These are phyloP conservation scores for Xylaria digitata DNA, from an alignment of 2,329 filamentous ascomycete genomes.

Conservation along the genomic window DNA sequence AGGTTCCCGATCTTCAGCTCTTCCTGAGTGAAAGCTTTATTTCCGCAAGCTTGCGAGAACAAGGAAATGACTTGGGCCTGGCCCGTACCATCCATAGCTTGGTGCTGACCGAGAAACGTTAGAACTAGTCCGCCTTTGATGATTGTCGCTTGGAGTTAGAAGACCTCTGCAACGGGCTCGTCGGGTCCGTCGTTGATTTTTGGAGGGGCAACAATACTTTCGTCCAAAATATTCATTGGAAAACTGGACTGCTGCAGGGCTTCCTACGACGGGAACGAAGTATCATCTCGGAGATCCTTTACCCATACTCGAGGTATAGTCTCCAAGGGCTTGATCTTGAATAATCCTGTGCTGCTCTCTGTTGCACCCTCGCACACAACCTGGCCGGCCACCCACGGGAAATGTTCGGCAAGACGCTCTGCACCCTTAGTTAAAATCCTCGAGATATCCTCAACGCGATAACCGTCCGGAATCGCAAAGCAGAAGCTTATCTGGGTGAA, in stretches of 20 bases:
- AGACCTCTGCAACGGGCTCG: constrained; percentile 44
- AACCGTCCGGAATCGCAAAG: constrained; percentile 46
- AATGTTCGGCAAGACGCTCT: constrained; percentile 8
- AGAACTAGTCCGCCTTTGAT: constrained; percentile 58
- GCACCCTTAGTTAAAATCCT: constrained; percentile 51
- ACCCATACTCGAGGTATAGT: constrained; percentile 19
- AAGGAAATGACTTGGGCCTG: constrained; percentile 56
- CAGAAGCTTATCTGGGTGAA: constrained; percentile 55
- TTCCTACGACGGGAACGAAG: constrained; percentile 10
- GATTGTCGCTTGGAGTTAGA: constrained; percentile 58
- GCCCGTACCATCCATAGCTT: constrained; percentile 58
- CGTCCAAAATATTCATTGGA: constrained; percentile 34
- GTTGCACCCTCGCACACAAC: constrained; percentile 21
- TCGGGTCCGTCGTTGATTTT: constrained; percentile 45
- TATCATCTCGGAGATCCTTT: constrained; percentile 15
- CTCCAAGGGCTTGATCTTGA: constrained; percentile 13
- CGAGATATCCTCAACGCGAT: constrained; percentile 44
- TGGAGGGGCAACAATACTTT: constrained; percentile 52
- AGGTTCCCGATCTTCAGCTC: constrained; percentile 37
- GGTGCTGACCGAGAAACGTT: constrained; percentile 57
- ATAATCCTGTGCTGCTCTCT: constrained; percentile 13
- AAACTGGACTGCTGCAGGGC: not conserved
- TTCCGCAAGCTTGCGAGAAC: constrained; percentile 55
- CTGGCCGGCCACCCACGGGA: constrained; percentile 27
- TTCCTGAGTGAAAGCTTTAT: constrained; percentile 16